A percentile compares a stretch with the other conserved stretches of the same genome.
Conservation (phyloP, 805 yeast genomes). For the Torulaspora quercuum region DNA sequence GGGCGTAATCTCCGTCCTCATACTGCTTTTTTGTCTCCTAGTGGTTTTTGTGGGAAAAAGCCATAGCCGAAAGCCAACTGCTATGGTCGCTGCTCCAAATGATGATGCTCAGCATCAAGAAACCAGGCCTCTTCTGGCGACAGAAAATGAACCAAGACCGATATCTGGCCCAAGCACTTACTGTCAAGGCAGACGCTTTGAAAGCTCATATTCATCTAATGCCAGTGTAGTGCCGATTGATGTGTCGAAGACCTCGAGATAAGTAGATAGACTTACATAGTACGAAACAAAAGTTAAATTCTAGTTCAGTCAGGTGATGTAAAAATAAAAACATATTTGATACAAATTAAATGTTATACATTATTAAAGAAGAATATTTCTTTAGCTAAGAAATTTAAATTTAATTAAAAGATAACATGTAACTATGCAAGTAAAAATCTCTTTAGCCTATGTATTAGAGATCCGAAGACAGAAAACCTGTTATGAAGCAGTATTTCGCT, state of each 20-base stretch:
- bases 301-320: too few relatives aligned
- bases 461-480: too few relatives aligned
- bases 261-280: too few relatives aligned
- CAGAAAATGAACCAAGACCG: background rate
- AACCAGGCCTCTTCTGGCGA: slow-evolving; percentile 7
- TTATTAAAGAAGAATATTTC: too few relatives aligned
- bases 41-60: slow-evolving; percentile 10
- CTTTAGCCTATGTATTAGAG: too few relatives aligned
- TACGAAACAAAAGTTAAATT: too few relatives aligned
- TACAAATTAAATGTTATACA: too few relatives aligned
- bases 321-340: too few relatives aligned
- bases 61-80: slow-evolving; percentile 1
- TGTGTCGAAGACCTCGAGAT: slow-evolving; percentile 8
- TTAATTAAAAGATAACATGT: too few relatives aligned
- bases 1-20: slow-evolving; percentile 44
- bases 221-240: slow-evolving; percentile 19
- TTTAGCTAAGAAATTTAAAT: too few relatives aligned
- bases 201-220: slow-evolving; percentile 14
- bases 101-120: slow-evolving; percentile 1
- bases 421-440: too few relatives aligned
- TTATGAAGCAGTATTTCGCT: too few relatives aligned
- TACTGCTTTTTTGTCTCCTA: slow-evolving; percentile 8
- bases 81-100: background rate
- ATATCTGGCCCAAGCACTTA: slow-evolving; percentile 4
- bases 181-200: slow-evolving; percentile 8